A percentile compares a stretch with the other conserved stretches of the same genome.
Evolutionary conservation across 2,329 filamentous ascomycete genomes (phyloP).

Genomic region (Capronia coronata): DNA sequence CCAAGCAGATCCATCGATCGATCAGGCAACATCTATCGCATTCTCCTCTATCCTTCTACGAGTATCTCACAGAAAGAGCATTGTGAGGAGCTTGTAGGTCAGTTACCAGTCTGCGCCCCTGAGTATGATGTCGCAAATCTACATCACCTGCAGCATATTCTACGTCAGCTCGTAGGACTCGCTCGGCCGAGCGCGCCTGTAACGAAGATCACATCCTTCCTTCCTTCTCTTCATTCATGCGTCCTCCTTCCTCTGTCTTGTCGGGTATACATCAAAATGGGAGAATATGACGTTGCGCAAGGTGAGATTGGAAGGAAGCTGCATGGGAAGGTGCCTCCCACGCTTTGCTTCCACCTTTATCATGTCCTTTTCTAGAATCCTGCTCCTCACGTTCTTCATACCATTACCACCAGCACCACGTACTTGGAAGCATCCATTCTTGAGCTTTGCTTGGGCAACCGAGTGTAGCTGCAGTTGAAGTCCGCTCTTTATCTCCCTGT

Average conservation of each 20-base stretch:
- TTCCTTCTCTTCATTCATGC: not conserved
- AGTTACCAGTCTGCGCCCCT: too few species aligned
- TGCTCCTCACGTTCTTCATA: conserved; percentile 6
- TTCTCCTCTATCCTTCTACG: too few species aligned
- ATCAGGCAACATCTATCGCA: too few species aligned
- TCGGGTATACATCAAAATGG: not conserved
- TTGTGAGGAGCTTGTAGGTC: too few species aligned
- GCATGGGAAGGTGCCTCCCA: conserved; percentile 13
- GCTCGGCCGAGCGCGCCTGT: too few species aligned
- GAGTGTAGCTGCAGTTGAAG: conserved; percentile 10
- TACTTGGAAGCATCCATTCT: conserved; percentile 8
- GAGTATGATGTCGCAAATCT: too few species aligned
- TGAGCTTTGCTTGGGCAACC: conserved; percentile 7
- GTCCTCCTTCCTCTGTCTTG: not conserved
- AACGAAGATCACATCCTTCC: not conserved
- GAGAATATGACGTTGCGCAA: not conserved
- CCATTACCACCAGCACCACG: conserved; percentile 5
- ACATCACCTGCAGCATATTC: too few species aligned
- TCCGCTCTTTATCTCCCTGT: conserved; percentile 7
- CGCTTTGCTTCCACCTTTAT: conserved; percentile 7
- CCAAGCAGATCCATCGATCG: too few species aligned
- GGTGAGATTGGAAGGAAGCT: conserved; percentile 5
- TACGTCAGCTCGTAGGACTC: too few species aligned
- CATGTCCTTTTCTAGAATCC: not conserved
- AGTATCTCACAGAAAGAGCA: too few species aligned